Conservation (phyloP, 164 flowering plant species). For the Vitis cinerea region DNA sequence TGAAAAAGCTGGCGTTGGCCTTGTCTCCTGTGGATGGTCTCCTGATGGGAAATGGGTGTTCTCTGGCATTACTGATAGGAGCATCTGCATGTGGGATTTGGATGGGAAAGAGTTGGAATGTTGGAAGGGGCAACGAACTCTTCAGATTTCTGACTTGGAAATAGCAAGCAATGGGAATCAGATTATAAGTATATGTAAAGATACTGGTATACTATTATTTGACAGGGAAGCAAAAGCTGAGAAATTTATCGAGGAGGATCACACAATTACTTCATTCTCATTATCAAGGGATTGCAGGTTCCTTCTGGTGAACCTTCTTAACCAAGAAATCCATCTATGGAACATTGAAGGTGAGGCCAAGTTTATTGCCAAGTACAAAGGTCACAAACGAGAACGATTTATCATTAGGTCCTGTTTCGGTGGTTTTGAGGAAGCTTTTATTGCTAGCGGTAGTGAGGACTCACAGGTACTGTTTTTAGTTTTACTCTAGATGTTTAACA, state of each 20-base stretch:
- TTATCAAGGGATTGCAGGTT: constrained; percentile 48
- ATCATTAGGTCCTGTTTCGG: constrained; percentile 83
- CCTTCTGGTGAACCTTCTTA: constrained; percentile 65
- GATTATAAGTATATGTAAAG: constrained; percentile 63
- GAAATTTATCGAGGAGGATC: constrained; percentile 57
- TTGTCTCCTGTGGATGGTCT: constrained; percentile 82
- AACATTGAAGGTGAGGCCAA: constrained; percentile 50
- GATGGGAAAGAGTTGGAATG: constrained; percentile 78
- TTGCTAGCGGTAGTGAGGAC: constrained; percentile 94
- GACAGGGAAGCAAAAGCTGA: constrained; percentile 56
- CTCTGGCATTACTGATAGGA: constrained; percentile 70
- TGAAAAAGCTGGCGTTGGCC: constrained; percentile 58
- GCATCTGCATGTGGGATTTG: constrained; percentile 85
- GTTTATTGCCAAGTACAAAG: constrained; percentile 57
- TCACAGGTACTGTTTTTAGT: constrained; percentile 55
- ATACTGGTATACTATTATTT: constrained; percentile 45
- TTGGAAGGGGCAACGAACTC: constrained; percentile 68
- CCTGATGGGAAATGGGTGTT: constrained; percentile 64
- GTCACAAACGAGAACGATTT: constrained; percentile 71
- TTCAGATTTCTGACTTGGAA: constrained; percentile 68
- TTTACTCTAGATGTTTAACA: too few species aligned
- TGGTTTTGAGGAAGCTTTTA: constrained; percentile 67
- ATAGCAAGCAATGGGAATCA: constrained; percentile 66
- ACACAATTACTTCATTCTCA: constrained; percentile 63
- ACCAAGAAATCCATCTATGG: constrained; percentile 86